Conservation (phyloP, 805 yeast genomes). For the Pichia nakasei region DNA sequence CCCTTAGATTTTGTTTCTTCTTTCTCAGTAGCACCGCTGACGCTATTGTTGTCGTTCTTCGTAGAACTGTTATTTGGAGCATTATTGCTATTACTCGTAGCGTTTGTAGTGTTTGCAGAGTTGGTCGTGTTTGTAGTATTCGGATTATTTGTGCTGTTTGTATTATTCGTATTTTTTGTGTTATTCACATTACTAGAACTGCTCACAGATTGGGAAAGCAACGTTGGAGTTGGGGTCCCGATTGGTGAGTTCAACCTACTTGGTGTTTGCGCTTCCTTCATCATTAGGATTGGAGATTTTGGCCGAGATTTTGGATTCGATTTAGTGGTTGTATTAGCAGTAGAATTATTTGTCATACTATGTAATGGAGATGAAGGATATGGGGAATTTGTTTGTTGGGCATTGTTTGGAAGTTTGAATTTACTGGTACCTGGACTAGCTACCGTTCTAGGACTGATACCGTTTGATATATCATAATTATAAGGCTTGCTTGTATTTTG, state of each 20-base stretch:
- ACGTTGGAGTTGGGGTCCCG: neutral
- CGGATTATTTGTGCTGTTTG: too few species aligned
- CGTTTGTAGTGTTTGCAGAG: neutral
- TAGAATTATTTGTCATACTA: neutral
- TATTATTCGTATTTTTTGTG: too few species aligned
- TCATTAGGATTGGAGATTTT: conserved; percentile 2
- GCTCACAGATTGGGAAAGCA: too few species aligned
- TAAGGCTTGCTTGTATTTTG: neutral
- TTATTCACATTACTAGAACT: neutral
- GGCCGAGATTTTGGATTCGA: neutral
- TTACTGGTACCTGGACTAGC: neutral
- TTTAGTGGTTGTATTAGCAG: neutral
- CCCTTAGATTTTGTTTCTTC: neutral
- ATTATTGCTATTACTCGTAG: too few species aligned
- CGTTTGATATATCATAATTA: conserved; percentile 4
- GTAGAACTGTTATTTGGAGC: too few species aligned
- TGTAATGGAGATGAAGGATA: conserved; percentile 1
- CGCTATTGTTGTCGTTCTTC: neutral
- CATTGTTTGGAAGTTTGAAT: neutral
- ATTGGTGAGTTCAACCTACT: neutral
- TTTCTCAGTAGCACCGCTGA: neutral
- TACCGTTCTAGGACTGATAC: conserved; percentile 3
- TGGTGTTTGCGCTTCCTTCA: neutral
- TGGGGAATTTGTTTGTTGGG: neutral
- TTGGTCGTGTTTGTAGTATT: too few species aligned